Base-by-base conservation (phyloP, 345 rosid species). In the Mallotus nudiflorus region DNA sequence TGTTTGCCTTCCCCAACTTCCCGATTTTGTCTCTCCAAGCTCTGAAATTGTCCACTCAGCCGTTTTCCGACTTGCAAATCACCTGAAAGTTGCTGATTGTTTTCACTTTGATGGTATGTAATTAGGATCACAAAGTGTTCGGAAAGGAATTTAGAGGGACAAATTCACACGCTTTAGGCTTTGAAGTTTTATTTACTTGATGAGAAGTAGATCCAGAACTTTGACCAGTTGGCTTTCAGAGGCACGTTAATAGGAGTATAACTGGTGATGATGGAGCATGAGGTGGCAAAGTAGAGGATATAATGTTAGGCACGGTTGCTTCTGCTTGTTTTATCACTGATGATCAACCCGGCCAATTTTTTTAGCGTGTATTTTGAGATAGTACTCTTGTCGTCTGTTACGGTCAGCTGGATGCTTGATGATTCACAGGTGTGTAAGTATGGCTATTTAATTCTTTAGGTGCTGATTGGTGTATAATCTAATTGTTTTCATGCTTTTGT, bases 1-100 rank as follows among this genome's bases (percentile, higher is more conserved):
- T 9, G 75, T 86, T 67, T 96, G 99, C 85, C 71, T 91, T 22
- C 99, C 99, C 9, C 69, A 77, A 49, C 92, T 96, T 72, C 96
- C 99, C 0, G 68, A 72, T 27, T 80, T 86, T 1, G 69, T 91
- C 28, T 88, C 98, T 54, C 82, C 96, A 0, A 60, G 69, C 39
- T 80, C 85, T 10, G 80, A 88, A 59, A 76, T 53, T 12, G 89
- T 89, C 51, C 84, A 57, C 71, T 83, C 93, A 22, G 79, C 84
- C 40, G 83, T 92, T 28, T 53, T 65, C 62, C 83, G 66, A 51
- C 86, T 95, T n/a, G 85, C 96, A 45, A 82, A 80, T 52, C 88
- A 84, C 76, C 82, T 92, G 33, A 79, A 85, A 49, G 90, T 89
- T 53, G 72, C 87, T 3, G 72, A 88, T 57, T 83, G 68, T 71